Conservation (phyloP, 495 filamentous ascomycete genomes). For the Jackrogersella multiformis region DNA sequence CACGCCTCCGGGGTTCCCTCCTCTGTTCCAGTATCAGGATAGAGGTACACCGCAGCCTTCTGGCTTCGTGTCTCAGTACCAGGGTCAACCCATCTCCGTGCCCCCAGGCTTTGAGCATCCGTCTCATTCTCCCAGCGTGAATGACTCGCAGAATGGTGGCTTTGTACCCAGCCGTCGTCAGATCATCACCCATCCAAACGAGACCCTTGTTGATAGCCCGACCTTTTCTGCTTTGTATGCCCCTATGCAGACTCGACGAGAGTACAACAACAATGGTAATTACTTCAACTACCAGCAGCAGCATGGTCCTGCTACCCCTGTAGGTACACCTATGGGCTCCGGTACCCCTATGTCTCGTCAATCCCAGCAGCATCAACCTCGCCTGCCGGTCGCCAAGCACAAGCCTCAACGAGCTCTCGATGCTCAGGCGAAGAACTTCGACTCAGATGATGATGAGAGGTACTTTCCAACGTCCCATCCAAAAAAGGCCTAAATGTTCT, state of each 20-base stretch:
- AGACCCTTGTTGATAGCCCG: conserved; percentile 1
- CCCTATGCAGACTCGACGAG: conserved; percentile 9
- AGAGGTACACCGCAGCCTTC: too few species aligned
- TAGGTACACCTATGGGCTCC: background rate
- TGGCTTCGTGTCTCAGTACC: too few species aligned
- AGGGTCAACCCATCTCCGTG: background rate
- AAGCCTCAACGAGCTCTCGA: conserved; percentile 1
- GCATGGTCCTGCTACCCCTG: background rate
- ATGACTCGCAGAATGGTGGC: background rate
- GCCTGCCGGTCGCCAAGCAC: background rate
- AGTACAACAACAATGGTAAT: background rate
- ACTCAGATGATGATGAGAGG: conserved; percentile 17
- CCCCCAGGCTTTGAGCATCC: too few species aligned
- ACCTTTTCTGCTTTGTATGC: conserved; percentile 1
- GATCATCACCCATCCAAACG: conserved; percentile 7
- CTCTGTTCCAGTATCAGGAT: too few species aligned
- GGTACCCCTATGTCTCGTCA: too few species aligned
- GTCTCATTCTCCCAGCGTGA: background rate
- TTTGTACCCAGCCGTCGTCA: background rate
- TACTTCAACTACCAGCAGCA: background rate
- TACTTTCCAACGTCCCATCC: too few species aligned
- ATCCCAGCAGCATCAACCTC: background rate
- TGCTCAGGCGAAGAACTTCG: conserved; percentile 7
- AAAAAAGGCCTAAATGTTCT: too few species aligned
- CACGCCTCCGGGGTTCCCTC: background rate